These are phyloP conservation scores for Talinum fruticosum DNA, from an alignment of 148 eudicot genomes.

Conservation along the genomic window DNA sequence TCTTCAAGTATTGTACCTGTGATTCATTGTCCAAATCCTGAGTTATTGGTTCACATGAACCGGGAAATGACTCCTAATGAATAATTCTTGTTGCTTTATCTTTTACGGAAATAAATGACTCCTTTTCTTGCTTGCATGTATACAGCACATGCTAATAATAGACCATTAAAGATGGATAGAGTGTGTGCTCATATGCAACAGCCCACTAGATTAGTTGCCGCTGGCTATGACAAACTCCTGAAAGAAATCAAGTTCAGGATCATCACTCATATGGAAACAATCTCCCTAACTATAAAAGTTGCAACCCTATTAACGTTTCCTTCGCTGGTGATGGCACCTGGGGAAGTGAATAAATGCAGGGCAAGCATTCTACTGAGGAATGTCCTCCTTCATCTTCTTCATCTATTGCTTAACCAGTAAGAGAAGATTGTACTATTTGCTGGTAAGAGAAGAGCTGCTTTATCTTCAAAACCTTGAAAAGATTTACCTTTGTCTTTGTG, in stretches of 20 bases:
- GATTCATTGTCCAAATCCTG: not conserved
- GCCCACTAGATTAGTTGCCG: not conserved
- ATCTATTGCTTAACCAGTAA: not conserved
- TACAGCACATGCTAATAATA: not conserved
- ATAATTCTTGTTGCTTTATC: slow-evolving; percentile 18
- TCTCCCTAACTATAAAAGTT: slow-evolving; percentile 13
- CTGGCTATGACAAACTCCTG: not conserved
- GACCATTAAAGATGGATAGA: not conserved
- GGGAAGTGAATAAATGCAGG: slow-evolving; percentile 36
- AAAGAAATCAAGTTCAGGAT: slow-evolving; percentile 1
- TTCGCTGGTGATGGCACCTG: slow-evolving; percentile 15
- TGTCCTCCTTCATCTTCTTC: slow-evolving; percentile 6
- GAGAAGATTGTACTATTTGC: not conserved
- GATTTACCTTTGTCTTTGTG: not conserved
- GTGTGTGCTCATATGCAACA: slow-evolving; percentile 5
- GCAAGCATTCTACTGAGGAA: slow-evolving; percentile 9
- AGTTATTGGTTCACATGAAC: not conserved
- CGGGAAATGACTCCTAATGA: slow-evolving; percentile 5
- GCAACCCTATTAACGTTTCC: slow-evolving; percentile 25
- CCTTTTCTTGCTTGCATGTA: not conserved
- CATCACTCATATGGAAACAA: slow-evolving; percentile 16
- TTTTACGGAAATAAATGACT: not conserved
- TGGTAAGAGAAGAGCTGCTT: not conserved
- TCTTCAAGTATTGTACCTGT: not conserved
- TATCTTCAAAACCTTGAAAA: slow-evolving; percentile 6